phyloP scores from a whole-genome alignment of 1,284 basidiomycete genomes.

The Tetrapyrgos nigripes region DNA sequence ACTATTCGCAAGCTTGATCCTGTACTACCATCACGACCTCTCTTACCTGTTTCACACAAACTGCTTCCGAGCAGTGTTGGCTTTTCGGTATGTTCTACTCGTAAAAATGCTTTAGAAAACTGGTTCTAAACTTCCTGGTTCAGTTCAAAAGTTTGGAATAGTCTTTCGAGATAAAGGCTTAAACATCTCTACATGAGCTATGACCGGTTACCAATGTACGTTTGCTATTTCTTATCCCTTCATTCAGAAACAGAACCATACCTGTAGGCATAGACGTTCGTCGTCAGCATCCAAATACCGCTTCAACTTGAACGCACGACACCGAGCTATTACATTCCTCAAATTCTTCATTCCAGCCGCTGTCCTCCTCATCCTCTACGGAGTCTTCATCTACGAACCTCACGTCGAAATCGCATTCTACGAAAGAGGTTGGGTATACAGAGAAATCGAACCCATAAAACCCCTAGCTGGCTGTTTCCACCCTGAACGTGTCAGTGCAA shows the following conservation, averaged over 20 bases:
- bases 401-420: conserved; percentile 86
- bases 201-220: neutral
- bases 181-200: neutral
- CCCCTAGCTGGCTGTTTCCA: conserved; percentile 81
- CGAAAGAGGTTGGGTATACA: conserved; percentile 73
- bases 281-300: neutral
- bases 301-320: neutral
- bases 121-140: too few species aligned
- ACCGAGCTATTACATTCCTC: conserved; percentile 22
- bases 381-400: conserved; percentile 71
- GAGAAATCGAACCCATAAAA: conserved; percentile 68
- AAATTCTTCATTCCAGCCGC: conserved; percentile 38
- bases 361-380: conserved; percentile 50
- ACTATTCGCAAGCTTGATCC: too few species aligned
- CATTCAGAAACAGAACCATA: neutral
- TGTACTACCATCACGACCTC: too few species aligned
- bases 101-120: too few species aligned
- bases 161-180: too few species aligned
- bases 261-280: neutral
- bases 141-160: too few species aligned
- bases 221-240: neutral
- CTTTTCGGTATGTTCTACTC: too few species aligned
- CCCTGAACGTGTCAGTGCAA: conserved; percentile 56
- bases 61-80: too few species aligned
- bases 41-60: too few species aligned